These are phyloP conservation scores for Trichosanthes cucumerina DNA, from an alignment of 306 rosid genomes.

Conservation along the genomic window DNA sequence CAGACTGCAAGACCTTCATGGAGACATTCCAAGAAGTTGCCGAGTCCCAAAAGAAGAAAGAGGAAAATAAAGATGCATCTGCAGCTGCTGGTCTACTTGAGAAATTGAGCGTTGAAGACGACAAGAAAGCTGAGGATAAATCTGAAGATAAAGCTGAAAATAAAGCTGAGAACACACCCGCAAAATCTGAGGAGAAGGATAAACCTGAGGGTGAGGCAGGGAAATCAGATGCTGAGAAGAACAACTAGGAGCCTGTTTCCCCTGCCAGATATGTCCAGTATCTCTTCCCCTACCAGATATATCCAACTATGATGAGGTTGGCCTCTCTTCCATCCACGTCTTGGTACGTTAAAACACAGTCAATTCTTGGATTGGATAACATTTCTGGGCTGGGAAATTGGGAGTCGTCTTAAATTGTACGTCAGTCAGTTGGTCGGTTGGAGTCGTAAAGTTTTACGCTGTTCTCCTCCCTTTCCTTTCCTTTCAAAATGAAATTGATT, in stretches of 20 bases:
- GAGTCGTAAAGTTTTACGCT: not conserved
- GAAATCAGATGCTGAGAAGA: constrained; percentile 35
- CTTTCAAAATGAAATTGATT: not conserved
- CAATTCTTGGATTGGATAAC: constrained; percentile 3
- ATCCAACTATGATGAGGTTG: not conserved
- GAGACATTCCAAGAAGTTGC: constrained; percentile 87
- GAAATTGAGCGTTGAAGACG: constrained; percentile 66
- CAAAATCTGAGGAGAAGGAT: constrained; percentile 11
- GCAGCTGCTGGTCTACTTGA: constrained; percentile 67
- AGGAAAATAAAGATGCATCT: constrained; percentile 48
- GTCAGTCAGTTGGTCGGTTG: not conserved
- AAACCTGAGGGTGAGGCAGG: constrained; percentile 20
- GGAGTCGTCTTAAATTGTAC: not conserved
- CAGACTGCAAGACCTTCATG: constrained; percentile 77
- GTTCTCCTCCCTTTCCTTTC: not conserved
- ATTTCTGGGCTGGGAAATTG: not conserved
- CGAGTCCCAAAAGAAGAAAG: constrained; percentile 55
- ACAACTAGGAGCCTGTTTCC: constrained; percentile 35
- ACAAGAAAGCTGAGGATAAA: constrained; percentile 34
- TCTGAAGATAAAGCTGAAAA: constrained; percentile 28
- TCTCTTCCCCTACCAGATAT: not conserved
- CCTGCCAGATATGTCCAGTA: constrained; percentile 13
- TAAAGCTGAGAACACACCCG: constrained; percentile 21
- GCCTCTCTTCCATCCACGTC: not conserved
- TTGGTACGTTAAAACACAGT: not conserved